Base-by-base conservation (phyloP, 2,329 filamentous ascomycete species). In the Microdochium nivale region DNA sequence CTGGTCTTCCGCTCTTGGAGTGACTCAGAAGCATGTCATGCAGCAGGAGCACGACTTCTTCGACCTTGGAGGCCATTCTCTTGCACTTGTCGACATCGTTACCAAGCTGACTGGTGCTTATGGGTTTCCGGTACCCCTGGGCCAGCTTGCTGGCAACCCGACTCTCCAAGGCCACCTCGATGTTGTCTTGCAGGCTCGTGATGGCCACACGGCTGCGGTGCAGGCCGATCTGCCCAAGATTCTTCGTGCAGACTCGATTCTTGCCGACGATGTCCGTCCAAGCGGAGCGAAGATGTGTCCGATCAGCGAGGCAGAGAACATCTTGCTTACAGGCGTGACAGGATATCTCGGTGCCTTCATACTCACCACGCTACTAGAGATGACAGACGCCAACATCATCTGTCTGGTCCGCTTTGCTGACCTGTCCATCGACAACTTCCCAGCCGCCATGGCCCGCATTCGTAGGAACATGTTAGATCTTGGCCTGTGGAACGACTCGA, bases 301-400 rank as follows among this genome's bases (percentile, higher is more conserved):
- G 0, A 68, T 89, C 23, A 80, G 78, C 53, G 77, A 87, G 47
- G 86, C 86, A 0, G 73, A 84, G 19, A 87, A 84, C 0, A 76
- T 90, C 2, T 73, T 91, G 9, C 65, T 91, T 49, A 91, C 87
- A 0, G 87, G 87, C 63, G 83, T 83, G 0, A 90, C 87, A 16
- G 87, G 87, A 14, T 90, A 88, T 60, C 66, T 91, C 40, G 87
- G 87, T 33, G 86, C 86, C 3, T 90, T 90, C 67, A 69, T 91
- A 16, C 78, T 91, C 21, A 81, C 79, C 56, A 79, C 84, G 43
- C 70, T 91, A 16, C 65, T 90, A 5, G 81, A 88, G 53, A 80
- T 68, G 54, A 90, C 86, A 1, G 78, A 80, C 0, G 86, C 87
- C 0, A 76, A 81, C 8, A 82, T 90, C 23, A 73, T 88, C 48